A percentile compares a stretch with the other conserved stretches of the same genome.
Conservation (phyloP, 352 stramenopile species). For the Pseudoperonospora humuli region DNA sequence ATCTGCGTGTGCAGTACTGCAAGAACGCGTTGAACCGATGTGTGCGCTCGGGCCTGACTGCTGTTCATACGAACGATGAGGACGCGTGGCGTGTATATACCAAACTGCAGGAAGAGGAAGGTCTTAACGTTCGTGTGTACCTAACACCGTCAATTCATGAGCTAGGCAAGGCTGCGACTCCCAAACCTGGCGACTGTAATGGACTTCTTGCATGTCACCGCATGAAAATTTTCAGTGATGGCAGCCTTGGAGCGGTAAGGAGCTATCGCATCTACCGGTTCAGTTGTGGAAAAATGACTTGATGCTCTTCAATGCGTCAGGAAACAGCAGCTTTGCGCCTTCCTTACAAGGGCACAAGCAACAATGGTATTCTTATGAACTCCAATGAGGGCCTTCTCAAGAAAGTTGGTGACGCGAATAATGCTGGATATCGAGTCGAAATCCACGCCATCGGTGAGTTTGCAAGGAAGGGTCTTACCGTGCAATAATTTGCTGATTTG, state of each 20-base stretch:
- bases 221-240: constrained; percentile 87
- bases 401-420: constrained; percentile 53
- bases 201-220: constrained; percentile 72
- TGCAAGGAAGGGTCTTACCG: not conserved
- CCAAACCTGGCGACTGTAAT: constrained; percentile 29
- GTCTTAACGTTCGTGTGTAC: constrained; percentile 71
- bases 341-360: constrained; percentile 54
- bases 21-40: constrained; percentile 53
- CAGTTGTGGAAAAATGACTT: not conserved
- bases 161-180: constrained; percentile 33
- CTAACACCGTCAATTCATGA: constrained; percentile 69
- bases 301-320: constrained; percentile 14
- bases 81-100: constrained; percentile 73
- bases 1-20: constrained; percentile 55
- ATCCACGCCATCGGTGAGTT: constrained; percentile 82
- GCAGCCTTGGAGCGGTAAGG: constrained; percentile 72
- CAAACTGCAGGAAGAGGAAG: constrained; percentile 46
- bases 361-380: constrained; percentile 82
- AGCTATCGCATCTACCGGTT: not conserved
- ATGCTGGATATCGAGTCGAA: constrained; percentile 68
- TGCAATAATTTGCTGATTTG: not conserved
- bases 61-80: constrained; percentile 83
- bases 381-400: constrained; percentile 47
- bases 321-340: constrained; percentile 77
- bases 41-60: constrained; percentile 69